Conservation (phyloP, 352 stramenopile genomes). For the Pythium chondricola region DNA sequence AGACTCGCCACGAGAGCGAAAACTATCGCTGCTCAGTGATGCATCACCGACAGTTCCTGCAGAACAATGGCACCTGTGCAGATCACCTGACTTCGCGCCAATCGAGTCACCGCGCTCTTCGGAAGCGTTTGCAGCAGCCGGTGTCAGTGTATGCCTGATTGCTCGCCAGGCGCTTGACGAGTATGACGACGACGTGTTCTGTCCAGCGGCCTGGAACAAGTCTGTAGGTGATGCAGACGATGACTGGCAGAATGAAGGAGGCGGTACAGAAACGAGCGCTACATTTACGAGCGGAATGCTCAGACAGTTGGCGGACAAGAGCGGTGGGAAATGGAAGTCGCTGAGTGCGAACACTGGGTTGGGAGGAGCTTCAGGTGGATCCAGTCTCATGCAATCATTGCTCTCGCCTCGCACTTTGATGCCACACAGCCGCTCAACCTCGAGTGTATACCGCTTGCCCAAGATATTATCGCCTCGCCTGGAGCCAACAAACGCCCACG, state of each 20-base stretch:
- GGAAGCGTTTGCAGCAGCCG: conserved; percentile 18
- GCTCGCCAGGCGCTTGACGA: conserved; percentile 38
- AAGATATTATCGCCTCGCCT: background rate
- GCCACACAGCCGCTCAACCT: conserved; percentile 3
- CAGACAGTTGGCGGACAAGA: conserved; percentile 3
- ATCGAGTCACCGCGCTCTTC: conserved; percentile 11
- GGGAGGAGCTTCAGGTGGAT: conserved; percentile 22
- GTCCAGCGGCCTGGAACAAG: conserved; percentile 5
- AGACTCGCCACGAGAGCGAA: background rate
- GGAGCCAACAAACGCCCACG: no score
- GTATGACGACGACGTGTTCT: conserved; percentile 68
- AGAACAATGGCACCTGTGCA: conserved; percentile 37
- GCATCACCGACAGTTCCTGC: conserved; percentile 10
- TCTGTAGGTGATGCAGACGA: background rate
- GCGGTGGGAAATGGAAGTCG: conserved; percentile 15
- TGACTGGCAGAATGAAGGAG: background rate
- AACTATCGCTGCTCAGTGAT: conserved; percentile 18
- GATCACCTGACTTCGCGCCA: conserved; percentile 43
- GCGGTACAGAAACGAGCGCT: conserved; percentile 6
- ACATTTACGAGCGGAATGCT: conserved; percentile 17
- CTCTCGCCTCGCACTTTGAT: conserved; percentile 31
- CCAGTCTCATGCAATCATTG: conserved; percentile 30
- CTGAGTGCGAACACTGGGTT: conserved; percentile 10
- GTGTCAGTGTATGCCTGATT: conserved; percentile 31
- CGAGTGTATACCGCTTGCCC: conserved; percentile 2